Evolutionary conservation across 2,329 filamentous ascomycete genomes (phyloP).

Genomic region (Bertia moriformis): DNA sequence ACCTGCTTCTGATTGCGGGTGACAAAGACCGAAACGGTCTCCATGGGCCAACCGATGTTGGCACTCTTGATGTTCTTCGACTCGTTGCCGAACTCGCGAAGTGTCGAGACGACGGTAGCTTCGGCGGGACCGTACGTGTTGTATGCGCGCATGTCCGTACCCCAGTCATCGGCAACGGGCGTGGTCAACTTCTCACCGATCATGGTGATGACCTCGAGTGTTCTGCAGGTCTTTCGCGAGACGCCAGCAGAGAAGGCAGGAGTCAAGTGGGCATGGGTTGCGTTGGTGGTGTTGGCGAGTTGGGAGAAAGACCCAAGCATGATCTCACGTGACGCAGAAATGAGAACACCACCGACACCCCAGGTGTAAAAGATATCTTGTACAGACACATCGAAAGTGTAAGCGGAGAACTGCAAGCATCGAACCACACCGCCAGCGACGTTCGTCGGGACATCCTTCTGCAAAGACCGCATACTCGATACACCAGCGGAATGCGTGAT

Average conservation of each 20-base stretch:
- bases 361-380: constrained; percentile 53
- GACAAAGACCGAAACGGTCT: constrained; percentile 7
- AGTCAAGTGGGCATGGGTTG: constrained; percentile 47
- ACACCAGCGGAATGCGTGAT: constrained; percentile 19
- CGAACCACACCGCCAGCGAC: constrained; percentile 11
- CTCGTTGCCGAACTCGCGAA: constrained; percentile 10
- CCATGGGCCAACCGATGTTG: constrained; percentile 11
- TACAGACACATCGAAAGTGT: constrained; percentile 28
- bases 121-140: constrained; percentile 14
- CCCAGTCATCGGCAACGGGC: constrained; percentile 40
- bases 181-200: constrained; percentile 45
- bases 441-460: constrained; percentile 14
- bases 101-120: constrained; percentile 11
- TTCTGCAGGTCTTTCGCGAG: constrained; percentile 33
- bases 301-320: constrained; percentile 37
- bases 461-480: constrained; percentile 17
- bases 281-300: constrained; percentile 28
- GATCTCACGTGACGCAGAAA: constrained; percentile 37
- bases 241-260: constrained; percentile 44
- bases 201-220: constrained; percentile 40
- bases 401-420: constrained; percentile 19
- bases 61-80: constrained; percentile 7
- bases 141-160: constrained; percentile 15
- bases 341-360: constrained; percentile 43
- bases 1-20: constrained; percentile 18